Base-by-base conservation (phyloP, 2,329 filamentous ascomycete genomes). In the Fusarium sp. region DNA sequence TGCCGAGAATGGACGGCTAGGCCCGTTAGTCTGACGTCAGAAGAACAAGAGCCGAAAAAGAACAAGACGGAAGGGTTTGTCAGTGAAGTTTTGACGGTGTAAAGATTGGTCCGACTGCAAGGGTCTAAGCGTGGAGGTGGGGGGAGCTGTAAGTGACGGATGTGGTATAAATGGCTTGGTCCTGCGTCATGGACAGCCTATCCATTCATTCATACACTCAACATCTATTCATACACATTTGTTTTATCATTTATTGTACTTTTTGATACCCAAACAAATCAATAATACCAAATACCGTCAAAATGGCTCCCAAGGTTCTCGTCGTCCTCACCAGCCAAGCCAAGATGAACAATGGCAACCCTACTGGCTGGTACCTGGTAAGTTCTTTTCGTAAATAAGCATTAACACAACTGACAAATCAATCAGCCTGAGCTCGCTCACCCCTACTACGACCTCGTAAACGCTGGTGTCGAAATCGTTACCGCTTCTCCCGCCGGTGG, bases 311-410 rank as follows among this genome's bases (percentile, higher is more conserved):
- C 72, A 91, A 91, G 78, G 81, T 93, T 68, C 90, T 94, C 81
- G 81, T 93, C 78, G 88, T 94, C 60, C 87, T 93, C 66, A 92
- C 89, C 69, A 93, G 90, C 64, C 84, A 87, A 77, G 79, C 77
- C 75, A 79, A 81, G 77, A 83, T 88, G 72, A 67, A 81, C 71
- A 82, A 83, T 44, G 82, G 82, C 74, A 81, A 82, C 73, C 85
- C 86, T 11, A 92, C 91, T 0, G 91, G 91, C 68, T 93, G 91
- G 91, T 93, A 88, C 76, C 81, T 93, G 73, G 88, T 90, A 81
- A 49, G 81, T 66, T 42, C 15, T 10, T 24, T 22, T 40, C 6
- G 31, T n/a, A 31, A 22, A n/a, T 24, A 5, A 33, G 11, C 15
- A 17, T 20, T 18, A 31, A 15, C 22, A 5, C 22, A 24, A 7